phyloP scores from a whole-genome alignment of 2,329 filamentous ascomycete genomes.

The Graphiopsis chlorocephala region DNA sequence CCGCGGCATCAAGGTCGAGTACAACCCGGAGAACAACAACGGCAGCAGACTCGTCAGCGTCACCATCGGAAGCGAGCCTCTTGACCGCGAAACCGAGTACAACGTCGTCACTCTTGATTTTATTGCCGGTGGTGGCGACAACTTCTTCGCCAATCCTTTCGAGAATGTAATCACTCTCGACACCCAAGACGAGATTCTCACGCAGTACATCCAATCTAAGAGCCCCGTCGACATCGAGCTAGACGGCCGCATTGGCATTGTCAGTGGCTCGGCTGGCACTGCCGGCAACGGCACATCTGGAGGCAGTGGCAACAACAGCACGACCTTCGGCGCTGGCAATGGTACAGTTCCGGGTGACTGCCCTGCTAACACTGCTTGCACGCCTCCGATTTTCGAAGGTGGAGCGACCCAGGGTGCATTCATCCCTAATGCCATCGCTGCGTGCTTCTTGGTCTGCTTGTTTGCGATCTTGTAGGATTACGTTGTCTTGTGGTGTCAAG shows the following conservation, averaged over 20 bases:
- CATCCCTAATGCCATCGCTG: conserved; percentile 6
- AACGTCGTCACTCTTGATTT: conserved; percentile 63
- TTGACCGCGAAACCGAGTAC: conserved; percentile 52
- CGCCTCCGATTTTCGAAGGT: conserved; percentile 6
- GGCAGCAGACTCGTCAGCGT: conserved; percentile 55
- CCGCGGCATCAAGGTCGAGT: conserved; percentile 54
- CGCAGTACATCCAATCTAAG: conserved; percentile 48
- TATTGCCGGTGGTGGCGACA: conserved; percentile 61
- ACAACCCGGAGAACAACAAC: conserved; percentile 52
- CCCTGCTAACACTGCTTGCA: conserved; percentile 10
- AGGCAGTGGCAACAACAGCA: conserved; percentile 3
- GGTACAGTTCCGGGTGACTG: background rate
- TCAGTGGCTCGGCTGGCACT: conserved; percentile 21
- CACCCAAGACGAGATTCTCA: conserved; percentile 54
- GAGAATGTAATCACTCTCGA: conserved; percentile 50
- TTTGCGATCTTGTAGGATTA: conserved; percentile 6
- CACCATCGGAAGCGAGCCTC: conserved; percentile 47
- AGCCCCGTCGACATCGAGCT: conserved; percentile 52
- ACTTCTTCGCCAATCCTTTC: conserved; percentile 48
- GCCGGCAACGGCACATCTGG: conserved; percentile 9
- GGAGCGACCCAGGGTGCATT: conserved; percentile 1
- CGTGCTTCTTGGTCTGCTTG: conserved; percentile 8
- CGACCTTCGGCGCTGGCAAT: conserved; percentile 9
- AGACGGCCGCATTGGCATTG: conserved; percentile 46
- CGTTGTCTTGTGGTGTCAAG: background rate